phyloP scores from a whole-genome alignment of 306 rosid genomes.

The Dalbergia cochinchinensis region DNA sequence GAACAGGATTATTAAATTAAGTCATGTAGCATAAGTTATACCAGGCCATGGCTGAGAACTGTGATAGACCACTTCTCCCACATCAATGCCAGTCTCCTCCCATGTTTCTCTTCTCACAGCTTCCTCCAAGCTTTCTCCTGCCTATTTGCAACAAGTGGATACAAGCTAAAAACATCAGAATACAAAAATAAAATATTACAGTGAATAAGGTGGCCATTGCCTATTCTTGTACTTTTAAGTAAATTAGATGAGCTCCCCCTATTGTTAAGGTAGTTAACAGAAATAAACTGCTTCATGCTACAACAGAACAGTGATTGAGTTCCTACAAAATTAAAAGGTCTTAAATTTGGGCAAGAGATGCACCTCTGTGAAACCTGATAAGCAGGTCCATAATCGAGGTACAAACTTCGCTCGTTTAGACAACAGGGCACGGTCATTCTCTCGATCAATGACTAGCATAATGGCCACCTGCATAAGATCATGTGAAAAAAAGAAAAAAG shows the following conservation, averaged over 20 bases:
- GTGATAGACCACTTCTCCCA: conserved; percentile 87
- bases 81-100: conserved; percentile 98
- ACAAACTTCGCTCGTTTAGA: conserved; percentile 67
- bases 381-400: conserved; percentile 83
- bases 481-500: conserved; percentile 27
- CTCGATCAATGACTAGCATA: conserved; percentile 89
- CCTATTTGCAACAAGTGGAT: conserved; percentile 58
- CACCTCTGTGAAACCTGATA: conserved; percentile 93
- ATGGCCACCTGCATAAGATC: conserved; percentile 75
- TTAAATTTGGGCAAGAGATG: conserved; percentile 42
- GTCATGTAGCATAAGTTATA: conserved; percentile 45
- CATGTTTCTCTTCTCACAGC: conserved; percentile 96
- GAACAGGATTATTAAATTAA: conserved; percentile 5
- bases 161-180: conserved; percentile 14
- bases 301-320: not conserved
- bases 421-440: conserved; percentile 79
- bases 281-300: conserved; percentile 20
- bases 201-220: not conserved
- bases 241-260: conserved; percentile 10
- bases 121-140: conserved; percentile 97
- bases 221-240: not conserved
- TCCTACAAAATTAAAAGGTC: conserved; percentile 31
- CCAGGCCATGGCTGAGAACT: conserved; percentile 99
- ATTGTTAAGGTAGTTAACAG: conserved; percentile 1
- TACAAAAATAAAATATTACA: conserved; percentile 1